Evolutionary conservation across 2,329 filamentous ascomycete genomes (phyloP), one percentile per base, ranked within the genome.

Genomic region (Neophaeococcomyces aloes): DNA sequence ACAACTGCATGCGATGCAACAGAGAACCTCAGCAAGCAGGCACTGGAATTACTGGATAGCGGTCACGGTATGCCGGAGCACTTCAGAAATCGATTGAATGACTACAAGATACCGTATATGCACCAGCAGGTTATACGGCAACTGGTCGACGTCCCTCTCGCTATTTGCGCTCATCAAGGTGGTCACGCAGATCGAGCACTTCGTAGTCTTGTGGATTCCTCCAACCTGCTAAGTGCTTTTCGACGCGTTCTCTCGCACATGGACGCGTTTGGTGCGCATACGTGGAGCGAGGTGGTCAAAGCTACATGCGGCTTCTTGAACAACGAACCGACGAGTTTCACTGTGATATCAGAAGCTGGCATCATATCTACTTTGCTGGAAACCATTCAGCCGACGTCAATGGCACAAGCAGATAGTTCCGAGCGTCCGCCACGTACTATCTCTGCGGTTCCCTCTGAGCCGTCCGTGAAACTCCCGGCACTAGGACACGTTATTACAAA

Each of bases 251-350:
- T 95, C 50, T 79, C 82, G 50, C 83, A 94, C 56, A 81, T 84
- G 29, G 71, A 71, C 41, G 71, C 80, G 29, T 99, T 88, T 59
- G 91, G 91, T 10, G 91, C 89, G 2, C 82, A 91, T 47, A 86
- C 96, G 4, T 99, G 91, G 91, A 94, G 87, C 38, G 88, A 88
- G 60, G 83, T 87, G 5, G 86, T 94, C 49, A 88, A 82, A 43
- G 89, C 95, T 45, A 70, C 98, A 39, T 91, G 86, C 58, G 89
- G 86, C 55, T 98, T 98, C 63, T 94, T 99, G 56, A 93, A 99
- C 65, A 95, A 96, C 59, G 91, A 98, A 57, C 91, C 91, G 0
- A 98, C 91, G 1, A 98, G 91, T 62, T 98, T 94, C 61, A 83
- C 86, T 21, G 86, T 94, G 18, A 91, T 99, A 52, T 86, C 86